A percentile compares a stretch with the other conserved stretches of the same genome.
Evolutionary conservation across 345 rosid genomes (phyloP).

Genomic region (Triadica sebifera): DNA sequence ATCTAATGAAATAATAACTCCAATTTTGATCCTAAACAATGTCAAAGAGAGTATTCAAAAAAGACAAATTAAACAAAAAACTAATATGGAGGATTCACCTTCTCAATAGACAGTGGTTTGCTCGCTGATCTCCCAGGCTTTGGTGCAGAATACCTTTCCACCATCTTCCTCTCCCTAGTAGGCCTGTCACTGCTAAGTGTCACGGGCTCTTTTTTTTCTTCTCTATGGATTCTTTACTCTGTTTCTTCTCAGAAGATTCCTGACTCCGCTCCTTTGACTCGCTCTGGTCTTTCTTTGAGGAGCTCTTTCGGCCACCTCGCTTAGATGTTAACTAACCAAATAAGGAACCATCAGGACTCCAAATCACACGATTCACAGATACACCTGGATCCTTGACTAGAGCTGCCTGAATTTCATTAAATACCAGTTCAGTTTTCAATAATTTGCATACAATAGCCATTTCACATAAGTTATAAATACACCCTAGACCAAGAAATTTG

Average conservation of each 20-base stretch:
- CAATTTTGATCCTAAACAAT: background rate
- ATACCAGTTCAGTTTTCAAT: slow-evolving; percentile 11
- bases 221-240: too few relatives aligned
- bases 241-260: too few relatives aligned
- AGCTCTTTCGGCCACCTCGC: slow-evolving; percentile 24
- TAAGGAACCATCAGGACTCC: slow-evolving; percentile 94
- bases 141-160: too few relatives aligned
- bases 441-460: slow-evolving; percentile 5
- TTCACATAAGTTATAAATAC: background rate
- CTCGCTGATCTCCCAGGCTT: too few relatives aligned
- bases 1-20: background rate
- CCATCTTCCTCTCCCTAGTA: too few relatives aligned
- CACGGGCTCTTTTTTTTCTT: too few relatives aligned
- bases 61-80: too few relatives aligned
- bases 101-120: too few relatives aligned
- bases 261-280: too few relatives aligned
- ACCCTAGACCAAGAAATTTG: background rate
- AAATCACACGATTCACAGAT: slow-evolving; percentile 90
- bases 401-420: slow-evolving; percentile 55
- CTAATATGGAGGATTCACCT: too few relatives aligned
- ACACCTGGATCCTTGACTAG: slow-evolving; percentile 81
- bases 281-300: too few relatives aligned
- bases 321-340: slow-evolving; percentile 66
- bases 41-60: background rate
- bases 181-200: too few relatives aligned